These are phyloP conservation scores for Paxillus involutus DNA, from an alignment of 768 basidiomycete genomes.

Conservation along the genomic window DNA sequence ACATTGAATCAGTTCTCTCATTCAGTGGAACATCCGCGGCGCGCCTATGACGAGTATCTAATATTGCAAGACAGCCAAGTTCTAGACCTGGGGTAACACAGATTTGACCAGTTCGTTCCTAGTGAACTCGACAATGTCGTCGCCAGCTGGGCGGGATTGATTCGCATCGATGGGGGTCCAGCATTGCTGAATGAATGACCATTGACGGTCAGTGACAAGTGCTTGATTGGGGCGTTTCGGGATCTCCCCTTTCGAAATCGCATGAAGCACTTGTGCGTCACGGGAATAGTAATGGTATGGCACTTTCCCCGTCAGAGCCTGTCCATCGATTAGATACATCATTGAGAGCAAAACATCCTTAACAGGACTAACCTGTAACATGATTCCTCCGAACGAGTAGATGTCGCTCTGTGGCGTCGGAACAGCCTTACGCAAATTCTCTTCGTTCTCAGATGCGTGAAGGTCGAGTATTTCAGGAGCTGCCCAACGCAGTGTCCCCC, in stretches of 20 bases:
- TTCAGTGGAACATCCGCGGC: no score
- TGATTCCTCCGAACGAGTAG: slow-evolving; percentile 4
- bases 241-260: not conserved
- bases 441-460: not conserved
- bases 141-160: not conserved
- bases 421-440: not conserved
- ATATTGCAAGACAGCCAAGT: no score
- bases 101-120: not conserved
- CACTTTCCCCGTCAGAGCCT: slow-evolving; percentile 6
- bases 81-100: not conserved
- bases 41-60: no score
- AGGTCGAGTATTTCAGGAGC: slow-evolving; percentile 6
- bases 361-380: slow-evolving; percentile 4
- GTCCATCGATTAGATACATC: not conserved
- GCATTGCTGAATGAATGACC: slow-evolving; percentile 6
- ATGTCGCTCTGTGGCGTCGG: slow-evolving; percentile 4
- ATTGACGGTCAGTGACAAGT: not conserved
- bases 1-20: no score
- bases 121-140: not conserved
- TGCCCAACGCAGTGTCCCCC: slow-evolving; percentile 7
- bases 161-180: not conserved
- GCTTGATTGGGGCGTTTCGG: not conserved
- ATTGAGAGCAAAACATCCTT: not conserved
- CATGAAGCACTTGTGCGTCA: not conserved
- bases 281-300: slow-evolving; percentile 4